These are phyloP conservation scores for Tylopilus rubrobrunneus DNA, from an alignment of 768 basidiomycete species.

Conservation along the genomic window DNA sequence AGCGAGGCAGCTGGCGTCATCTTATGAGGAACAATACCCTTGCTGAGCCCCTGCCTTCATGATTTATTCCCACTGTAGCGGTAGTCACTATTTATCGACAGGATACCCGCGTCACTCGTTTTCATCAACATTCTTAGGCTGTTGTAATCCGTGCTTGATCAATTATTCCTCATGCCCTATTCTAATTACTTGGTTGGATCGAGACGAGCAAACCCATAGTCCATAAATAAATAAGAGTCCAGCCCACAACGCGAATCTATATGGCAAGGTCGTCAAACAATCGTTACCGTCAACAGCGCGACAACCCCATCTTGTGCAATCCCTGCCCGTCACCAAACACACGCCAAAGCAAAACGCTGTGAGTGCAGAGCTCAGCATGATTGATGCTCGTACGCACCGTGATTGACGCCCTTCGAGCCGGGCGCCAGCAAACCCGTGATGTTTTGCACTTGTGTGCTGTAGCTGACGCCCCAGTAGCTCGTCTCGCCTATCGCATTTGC, in stretches of 20 bases:
- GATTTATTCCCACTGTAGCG: slow-evolving; percentile 14
- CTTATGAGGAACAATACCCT: slow-evolving; percentile 18
- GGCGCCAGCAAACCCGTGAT: slow-evolving; percentile 52
- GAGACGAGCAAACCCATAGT: background rate
- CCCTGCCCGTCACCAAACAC: slow-evolving; percentile 27
- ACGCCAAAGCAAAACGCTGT: background rate
- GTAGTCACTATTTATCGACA: slow-evolving; percentile 10
- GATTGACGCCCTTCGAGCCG: slow-evolving; percentile 51
- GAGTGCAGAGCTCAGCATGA: background rate
- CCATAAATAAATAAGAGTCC: background rate
- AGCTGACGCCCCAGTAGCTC: slow-evolving; percentile 42
- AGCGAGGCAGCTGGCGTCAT: slow-evolving; percentile 30
- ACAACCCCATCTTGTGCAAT: slow-evolving; percentile 60
- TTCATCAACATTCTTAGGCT: background rate
- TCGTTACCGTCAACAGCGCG: slow-evolving; percentile 50
- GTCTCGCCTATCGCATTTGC: slow-evolving; percentile 35
- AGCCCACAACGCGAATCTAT: background rate
- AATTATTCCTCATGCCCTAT: background rate
- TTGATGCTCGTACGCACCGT: slow-evolving; percentile 31
- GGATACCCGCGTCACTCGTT: slow-evolving; percentile 12
- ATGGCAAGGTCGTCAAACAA: slow-evolving; percentile 22
- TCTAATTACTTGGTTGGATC: background rate
- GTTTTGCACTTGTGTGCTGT: slow-evolving; percentile 42
- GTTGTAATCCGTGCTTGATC: background rate
- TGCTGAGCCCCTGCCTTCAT: background rate